Conservation (phyloP, 352 stramenopile species). For the Phytopythium litorale region DNA sequence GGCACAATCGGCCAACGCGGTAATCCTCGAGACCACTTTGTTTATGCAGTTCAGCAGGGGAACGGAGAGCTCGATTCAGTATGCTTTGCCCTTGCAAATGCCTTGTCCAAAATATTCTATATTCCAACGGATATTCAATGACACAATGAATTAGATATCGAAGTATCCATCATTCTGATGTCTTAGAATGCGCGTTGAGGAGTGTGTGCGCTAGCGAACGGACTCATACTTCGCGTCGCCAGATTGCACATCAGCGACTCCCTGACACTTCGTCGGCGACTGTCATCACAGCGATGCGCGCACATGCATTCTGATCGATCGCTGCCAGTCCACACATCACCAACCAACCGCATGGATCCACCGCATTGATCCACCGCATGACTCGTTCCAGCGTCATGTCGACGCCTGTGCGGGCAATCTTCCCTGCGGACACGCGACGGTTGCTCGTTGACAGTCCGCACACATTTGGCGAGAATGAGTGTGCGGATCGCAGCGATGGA, state of each 20-base stretch:
- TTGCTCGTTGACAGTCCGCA: no score
- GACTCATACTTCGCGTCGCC: neutral
- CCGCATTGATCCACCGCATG: neutral
- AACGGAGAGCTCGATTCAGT: no score
- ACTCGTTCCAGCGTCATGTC: neutral
- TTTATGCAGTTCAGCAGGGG: no score
- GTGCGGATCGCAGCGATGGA: no score
- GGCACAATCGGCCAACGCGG: neutral
- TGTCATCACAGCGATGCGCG: neutral
- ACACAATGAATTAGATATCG: no score
- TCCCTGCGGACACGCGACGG: no score
- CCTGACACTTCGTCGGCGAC: neutral
- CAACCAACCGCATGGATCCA: neutral
- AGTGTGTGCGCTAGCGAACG: neutral
- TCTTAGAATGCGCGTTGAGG: neutral
- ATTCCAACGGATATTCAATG: no score
- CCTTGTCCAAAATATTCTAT: no score
- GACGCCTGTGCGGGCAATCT: no score
- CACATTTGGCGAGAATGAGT: no score
- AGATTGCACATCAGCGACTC: no score
- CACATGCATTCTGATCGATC: neutral
- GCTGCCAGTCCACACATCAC: neutral
- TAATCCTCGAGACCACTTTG: neutral
- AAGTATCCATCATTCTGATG: neutral
- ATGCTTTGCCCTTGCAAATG: no score